Evolutionary conservation across 1,284 basidiomycete genomes (phyloP), one percentile per base, ranked within the genome.

Genomic region (Boletus smithii): DNA sequence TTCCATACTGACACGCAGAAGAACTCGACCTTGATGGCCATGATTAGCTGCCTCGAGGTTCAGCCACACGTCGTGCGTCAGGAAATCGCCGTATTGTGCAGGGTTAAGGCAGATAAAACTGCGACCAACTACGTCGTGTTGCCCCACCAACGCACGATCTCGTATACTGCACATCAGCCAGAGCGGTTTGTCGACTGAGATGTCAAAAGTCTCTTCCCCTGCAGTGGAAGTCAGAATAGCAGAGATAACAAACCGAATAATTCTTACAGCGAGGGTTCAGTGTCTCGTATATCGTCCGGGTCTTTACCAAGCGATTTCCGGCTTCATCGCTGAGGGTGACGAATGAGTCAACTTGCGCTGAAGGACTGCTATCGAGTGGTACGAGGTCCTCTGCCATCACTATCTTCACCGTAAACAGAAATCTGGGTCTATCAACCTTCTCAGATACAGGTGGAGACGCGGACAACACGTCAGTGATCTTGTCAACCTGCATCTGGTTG

Each of bases 201-300:
- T 79, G 66, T 99, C 97, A 58, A 97, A 94, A 0, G 91, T 93
- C 66, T 99, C 95, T 56, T 98, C 94, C 97, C 89, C 88, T 91
- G 24, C 35, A 49, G 29, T 8, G 14, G 30, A 51, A 30, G 37
- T 52, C 4, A 47, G 27, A 37, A 44, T 8, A 35, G 31, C 4
- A 6, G 26, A 46, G 16, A 46, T 16, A 20, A 40, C 30, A n/a
- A 35, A 46, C 29, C 29, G 16, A 17, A 8, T 46, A 34, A 38
- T 20, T 72, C 86, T 64, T 61, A 91, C 95, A 99, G 66, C 94
- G 79, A 18, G 97, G 95, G 61, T 82, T 84, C 24, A 88, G 68
- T 3, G 86, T 85, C 69, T 98, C 95, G 64, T 97, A 97, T 42
- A 99, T 91, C 17, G 95, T 98, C 41, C 97, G 76, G 8, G 95